phyloP scores from a whole-genome alignment of 768 basidiomycete genomes.

The Pleurotus citrinopileatus region DNA sequence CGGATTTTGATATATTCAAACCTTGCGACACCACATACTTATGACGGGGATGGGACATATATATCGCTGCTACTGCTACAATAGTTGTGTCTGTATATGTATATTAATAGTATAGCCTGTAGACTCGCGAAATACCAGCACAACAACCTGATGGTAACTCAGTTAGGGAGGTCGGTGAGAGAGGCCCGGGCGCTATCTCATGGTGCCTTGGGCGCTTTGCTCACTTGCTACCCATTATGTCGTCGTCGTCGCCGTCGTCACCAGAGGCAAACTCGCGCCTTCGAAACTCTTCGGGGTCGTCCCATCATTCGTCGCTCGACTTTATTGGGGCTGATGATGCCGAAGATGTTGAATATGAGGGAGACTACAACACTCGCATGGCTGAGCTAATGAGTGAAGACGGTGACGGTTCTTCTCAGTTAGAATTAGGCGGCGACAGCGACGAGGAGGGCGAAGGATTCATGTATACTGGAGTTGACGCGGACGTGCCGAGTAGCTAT shows the following conservation, averaged over 20 bases:
- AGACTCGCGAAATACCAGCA: no score
- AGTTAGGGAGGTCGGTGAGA: no score
- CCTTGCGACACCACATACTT: neutral
- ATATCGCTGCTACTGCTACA: no score
- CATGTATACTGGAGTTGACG: constrained; percentile 71
- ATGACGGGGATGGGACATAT: constrained; percentile 7
- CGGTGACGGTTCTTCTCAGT: constrained; percentile 29
- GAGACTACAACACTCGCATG: constrained; percentile 68
- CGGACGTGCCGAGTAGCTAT: constrained; percentile 52
- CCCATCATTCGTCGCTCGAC: constrained; percentile 12
- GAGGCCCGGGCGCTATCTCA: neutral
- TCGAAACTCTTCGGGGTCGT: neutral
- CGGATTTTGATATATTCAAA: no score
- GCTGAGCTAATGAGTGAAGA: constrained; percentile 58
- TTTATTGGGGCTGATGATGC: constrained; percentile 41
- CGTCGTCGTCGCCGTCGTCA: neutral
- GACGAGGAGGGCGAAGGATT: constrained; percentile 64
- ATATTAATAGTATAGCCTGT: no score
- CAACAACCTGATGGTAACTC: no score
- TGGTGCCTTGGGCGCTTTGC: neutral
- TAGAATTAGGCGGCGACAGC: constrained; percentile 38
- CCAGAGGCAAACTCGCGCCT: neutral
- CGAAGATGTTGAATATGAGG: constrained; percentile 35
- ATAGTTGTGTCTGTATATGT: no score
- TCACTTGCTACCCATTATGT: neutral